Base-by-base conservation (phyloP, 2,329 filamentous ascomycete genomes). In the Aspergillus tubingensis region DNA sequence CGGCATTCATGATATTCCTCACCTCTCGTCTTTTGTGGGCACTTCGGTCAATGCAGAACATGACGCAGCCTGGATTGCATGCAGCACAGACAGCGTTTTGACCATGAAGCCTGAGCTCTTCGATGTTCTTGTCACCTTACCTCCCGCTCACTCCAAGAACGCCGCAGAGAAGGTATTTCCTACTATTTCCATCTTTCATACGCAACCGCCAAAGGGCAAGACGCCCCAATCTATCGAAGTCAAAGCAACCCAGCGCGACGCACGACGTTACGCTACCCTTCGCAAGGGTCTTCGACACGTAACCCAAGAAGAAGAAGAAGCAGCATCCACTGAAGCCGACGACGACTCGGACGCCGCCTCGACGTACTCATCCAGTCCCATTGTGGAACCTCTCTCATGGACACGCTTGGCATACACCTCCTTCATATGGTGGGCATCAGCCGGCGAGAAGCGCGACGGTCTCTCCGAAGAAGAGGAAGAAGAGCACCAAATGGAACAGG, bases 41-140 rank as follows among this genome's bases (percentile, higher is more conserved):
- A 71, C 74, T 70, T 64, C 71, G 39, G 48, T 75, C 64, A 61
- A 71, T 65, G 58, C 70, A 50, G 70, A 75, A 59, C 54, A 62
- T 49, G 68, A 82, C 78, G 83, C 13, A 13, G 91, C 92, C 41
- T 99, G 93, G 92, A 88, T 96, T 61, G 95, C 94, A 11, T 97
- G 93, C 76, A 97, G 94, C 3, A 98, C 94, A 1, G 95, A 99
- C 77, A 94, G 91, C 71, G 95, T 99, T 60, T 83, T 99, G 13
- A 88, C 87, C 50, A 90, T 91, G 76, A 98, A 98, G 79, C 86
- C 88, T 54, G 85, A 90, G 2, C 85, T 99, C 2, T 98, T 92
- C 82, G 95, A 99, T 73, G 83, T 97, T 68, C 84, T 97, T 41
- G 88, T 98, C 62, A 91, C 91, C 57, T 85, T 98, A 71, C 91